Evolutionary conservation across 768 basidiomycete species (phyloP).

Genomic region (Cyclocybe cylindracea): DNA sequence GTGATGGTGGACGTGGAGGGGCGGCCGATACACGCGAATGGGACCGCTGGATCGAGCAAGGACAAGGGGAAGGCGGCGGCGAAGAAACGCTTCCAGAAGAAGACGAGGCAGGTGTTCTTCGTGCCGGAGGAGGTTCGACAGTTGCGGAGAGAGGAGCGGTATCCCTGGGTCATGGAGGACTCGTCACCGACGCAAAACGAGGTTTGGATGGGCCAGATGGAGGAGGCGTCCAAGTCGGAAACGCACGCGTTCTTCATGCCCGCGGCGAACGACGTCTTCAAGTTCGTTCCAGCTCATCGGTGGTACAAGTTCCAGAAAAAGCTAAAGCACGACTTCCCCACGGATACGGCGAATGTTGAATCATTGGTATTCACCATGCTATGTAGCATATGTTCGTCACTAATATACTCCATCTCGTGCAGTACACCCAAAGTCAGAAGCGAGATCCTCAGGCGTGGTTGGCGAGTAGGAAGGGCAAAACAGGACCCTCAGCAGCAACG

Average conservation of each 20-base stretch:
- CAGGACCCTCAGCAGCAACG: slow-evolving; percentile 60
- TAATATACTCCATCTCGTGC: slow-evolving; percentile 20
- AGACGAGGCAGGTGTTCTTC: slow-evolving; percentile 81
- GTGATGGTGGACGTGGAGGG: slow-evolving; percentile 86
- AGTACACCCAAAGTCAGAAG: slow-evolving; percentile 66
- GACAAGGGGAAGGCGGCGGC: slow-evolving; percentile 37
- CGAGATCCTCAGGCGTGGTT: slow-evolving; percentile 77
- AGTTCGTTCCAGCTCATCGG: slow-evolving; percentile 83
- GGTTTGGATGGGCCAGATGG: slow-evolving; percentile 80
- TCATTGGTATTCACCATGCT: slow-evolving; percentile 45
- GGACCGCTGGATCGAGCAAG: slow-evolving; percentile 22
- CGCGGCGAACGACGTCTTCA: slow-evolving; percentile 77
- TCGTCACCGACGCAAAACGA: slow-evolving; percentile 58
- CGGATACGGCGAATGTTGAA: slow-evolving; percentile 68
- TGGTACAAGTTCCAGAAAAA: slow-evolving; percentile 95
- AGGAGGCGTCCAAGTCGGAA: slow-evolving; percentile 70
- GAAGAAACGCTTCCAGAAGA: slow-evolving; percentile 80
- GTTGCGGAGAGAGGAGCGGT: slow-evolving; percentile 81
- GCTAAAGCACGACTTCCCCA: slow-evolving; percentile 70
- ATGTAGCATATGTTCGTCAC: slow-evolving; percentile 16
- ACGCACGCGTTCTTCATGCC: slow-evolving; percentile 87
- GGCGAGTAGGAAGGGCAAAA: slow-evolving; percentile 56
- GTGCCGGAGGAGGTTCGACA: slow-evolving; percentile 79
- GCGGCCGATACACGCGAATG: slow-evolving; percentile 55
- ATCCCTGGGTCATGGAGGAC: slow-evolving; percentile 93